Base-by-base conservation (phyloP, 1,284 basidiomycete genomes). In the Amylostereum chailletii region DNA sequence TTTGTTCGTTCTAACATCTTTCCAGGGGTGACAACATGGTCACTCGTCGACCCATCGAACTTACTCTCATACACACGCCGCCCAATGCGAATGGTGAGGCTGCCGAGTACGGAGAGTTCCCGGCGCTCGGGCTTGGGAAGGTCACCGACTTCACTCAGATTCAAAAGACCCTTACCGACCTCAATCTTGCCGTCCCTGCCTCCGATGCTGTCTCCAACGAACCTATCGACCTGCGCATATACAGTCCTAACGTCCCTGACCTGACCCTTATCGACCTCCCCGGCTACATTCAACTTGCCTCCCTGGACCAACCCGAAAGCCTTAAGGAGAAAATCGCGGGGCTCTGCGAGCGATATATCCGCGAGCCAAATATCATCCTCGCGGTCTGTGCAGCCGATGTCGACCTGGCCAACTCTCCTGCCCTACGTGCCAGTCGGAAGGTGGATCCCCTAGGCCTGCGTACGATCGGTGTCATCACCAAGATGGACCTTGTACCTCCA, bases 361-460 rank as follows among this genome's bases (percentile, higher is more conserved):
- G 89, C 34, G 92, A 97, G 63, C 95, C 95, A 8, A 99, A 99
- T 65, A 93, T 99, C 64, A 91, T 99, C 58, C 80, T 99, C 10
- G 95, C 96, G 2, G 93, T 99, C 5, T 99, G 95, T 62, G 90
- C 95, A 2, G 95, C 96, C 5, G 94, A 99, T 66, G 96, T 99
- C 49, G 96, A 99, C 71, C 76, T 99, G 5, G 95, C 95, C 52
- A 99, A 99, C 68, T 97, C 93, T 1, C 95, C 96, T 2, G 95
- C 96, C 0, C 71, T 99, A 42, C 77, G 94, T 36, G 94, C 96
- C 0, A 94, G 90, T 63, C 77, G 94, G 42, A 89, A 90, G 55
- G 91, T 99, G 2, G 95, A 99, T 63, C 95, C 95, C 1, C 72
- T 98, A 4, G 95, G 96, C 5, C 72, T 94, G 52, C 82, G 95